phyloP scores from a whole-genome alignment of 441 rosid genomes.

The Manihot esculenta region DNA sequence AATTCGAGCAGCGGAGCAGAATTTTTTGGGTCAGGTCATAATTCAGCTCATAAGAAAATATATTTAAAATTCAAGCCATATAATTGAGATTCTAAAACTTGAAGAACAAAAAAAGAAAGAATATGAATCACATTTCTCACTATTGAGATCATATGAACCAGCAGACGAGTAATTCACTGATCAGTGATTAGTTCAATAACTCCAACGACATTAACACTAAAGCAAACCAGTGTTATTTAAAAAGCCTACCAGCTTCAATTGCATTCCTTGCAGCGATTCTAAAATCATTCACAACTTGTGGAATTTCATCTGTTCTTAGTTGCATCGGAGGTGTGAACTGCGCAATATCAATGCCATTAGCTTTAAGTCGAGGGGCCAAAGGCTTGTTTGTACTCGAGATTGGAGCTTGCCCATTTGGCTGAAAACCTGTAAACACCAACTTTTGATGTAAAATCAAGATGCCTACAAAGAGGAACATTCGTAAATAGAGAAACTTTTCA shows the following conservation, averaged over 20 bases:
- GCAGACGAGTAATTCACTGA: not conserved
- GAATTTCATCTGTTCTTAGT: no score
- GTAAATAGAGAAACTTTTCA: not conserved
- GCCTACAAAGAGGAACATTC: slow-evolving; percentile 39
- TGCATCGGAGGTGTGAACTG: slow-evolving; percentile 53
- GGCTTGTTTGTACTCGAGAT: slow-evolving; percentile 32
- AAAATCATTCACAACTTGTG: no score
- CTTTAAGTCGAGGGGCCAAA: slow-evolving; percentile 41
- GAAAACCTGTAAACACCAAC: slow-evolving; percentile 18
- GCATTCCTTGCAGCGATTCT: no score
- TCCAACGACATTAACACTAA: no score
- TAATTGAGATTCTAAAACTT: not conserved
- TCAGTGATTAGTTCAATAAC: no score
- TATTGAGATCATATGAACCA: not conserved
- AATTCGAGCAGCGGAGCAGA: no score
- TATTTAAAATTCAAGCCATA: no score
- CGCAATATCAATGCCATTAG: slow-evolving; percentile 43
- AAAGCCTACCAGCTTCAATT: slow-evolving; percentile 46
- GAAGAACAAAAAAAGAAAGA: not conserved
- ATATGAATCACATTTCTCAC: not conserved
- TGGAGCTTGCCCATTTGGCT: no score
- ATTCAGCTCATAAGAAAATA: no score
- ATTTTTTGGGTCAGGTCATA: no score
- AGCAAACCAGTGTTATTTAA: not conserved
- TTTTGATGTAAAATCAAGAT: not conserved